Evolutionary conservation across 768 basidiomycete species (phyloP), one percentile per base, ranked within the genome.

Genomic region (Termitomyces bulborhizus): DNA sequence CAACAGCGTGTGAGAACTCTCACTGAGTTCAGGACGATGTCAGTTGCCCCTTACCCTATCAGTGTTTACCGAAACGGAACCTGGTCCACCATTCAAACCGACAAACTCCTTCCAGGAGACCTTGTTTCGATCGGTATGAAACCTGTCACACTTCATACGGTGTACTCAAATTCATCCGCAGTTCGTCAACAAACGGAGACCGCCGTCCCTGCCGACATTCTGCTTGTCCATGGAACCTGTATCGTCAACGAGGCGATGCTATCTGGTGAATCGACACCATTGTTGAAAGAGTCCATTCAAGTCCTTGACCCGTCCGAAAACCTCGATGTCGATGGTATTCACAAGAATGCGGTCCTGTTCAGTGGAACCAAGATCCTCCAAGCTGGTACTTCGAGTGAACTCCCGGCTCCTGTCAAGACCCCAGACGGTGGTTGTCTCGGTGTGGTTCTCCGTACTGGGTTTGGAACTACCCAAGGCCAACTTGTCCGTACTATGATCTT

Each of bases 241-340:
- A 98, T 99, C 63, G 95, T 98, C 60, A 99, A 99, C 68, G 97
- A 99, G 69, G 97, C 97, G 27, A 98, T 99, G 97, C 76, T 99
- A 2, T 97, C 94, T 1, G 97, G 97, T 49, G 97, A 99, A 74
- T 97, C 94, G 0, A 99, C 97, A 0, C 97, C 97, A 0, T 76
- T 99, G 8, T 76, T 99, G 46, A 99, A 99, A 66, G 97, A 99
- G 65, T 93, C 91, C 13, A 88, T 98, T 54, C 88, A 93, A 60
- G 77, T 98, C 0, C 76, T 93, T 9, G 90, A 95, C 5, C 73
- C 76, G 0, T 67, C 72, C 4, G 94, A 96, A 49, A 76, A 72
- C 24, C 78, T 98, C 40, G 93, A 97, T 63, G 86, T 93, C 29
- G 93, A 98, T 63, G 84, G 85, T 8, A 73, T 77, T 1, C 95